Evolutionary conservation across 2,329 filamentous ascomycete genomes (phyloP), one percentile per base, ranked within the genome.

Genomic region (Aspergillus novofumigatus): DNA sequence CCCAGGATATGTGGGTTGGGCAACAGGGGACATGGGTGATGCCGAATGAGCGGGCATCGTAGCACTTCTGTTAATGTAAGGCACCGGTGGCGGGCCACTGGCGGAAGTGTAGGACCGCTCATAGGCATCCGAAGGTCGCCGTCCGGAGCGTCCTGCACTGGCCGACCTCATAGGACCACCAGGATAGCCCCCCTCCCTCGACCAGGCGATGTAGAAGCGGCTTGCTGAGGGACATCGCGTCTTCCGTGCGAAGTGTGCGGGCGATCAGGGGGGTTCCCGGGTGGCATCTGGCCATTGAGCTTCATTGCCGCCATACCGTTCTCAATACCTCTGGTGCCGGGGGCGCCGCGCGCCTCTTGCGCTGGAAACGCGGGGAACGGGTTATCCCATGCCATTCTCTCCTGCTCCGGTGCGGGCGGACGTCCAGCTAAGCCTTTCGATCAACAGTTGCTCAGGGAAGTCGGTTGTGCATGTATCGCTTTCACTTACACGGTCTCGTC

Each of bases 291-390:
- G 47, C 65, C 71, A 57, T 67, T 71, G 32, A 77, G 60, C 59
- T 72, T 68, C 76, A 78, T 68, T 62, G 72, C 66, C 35, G 72
- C 67, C 73, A 75, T 70, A 55, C 69, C 62, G 59, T 72, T 69
- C 66, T 80, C 72, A 32, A 77, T 52, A 1, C 65, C 68, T 35
- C 61, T 57, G 6, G 71, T 64, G 29, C 69, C 66, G 76, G 68
- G 66, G 72, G 60, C 61, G 68, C 62, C 72, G 64, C 54, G 45
- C 56, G 17, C 64, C 67, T 56, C 64, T 66, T 49, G 62, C 54
- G 49, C 20, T 11, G 64, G 74, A 59, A 69, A 80, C 4, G 73
- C 66, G 26, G 80, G 79, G 55, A 82, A 82, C 3, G 80, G 80
- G 61, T 77, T 80, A 56, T 83, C 81, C 69, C 75, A 81, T 28